Evolutionary conservation across 164 flowering plant genomes (phyloP).

Genomic region (Hamamelis virginiana): DNA sequence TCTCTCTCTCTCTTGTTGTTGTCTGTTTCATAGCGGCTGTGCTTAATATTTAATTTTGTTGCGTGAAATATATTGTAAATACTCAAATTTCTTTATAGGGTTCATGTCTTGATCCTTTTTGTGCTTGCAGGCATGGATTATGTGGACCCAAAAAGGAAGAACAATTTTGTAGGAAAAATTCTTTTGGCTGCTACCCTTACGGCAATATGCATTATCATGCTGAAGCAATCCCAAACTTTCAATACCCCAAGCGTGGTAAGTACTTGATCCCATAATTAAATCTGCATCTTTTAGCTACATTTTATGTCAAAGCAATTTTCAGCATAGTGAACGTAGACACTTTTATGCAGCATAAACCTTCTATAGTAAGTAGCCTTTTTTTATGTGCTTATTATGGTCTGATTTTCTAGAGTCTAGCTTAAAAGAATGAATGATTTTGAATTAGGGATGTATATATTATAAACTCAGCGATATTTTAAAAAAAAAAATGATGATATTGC

Average conservation of each 20-base stretch:
- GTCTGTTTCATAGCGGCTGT: too few species aligned
- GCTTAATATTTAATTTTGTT: neutral
- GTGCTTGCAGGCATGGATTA: constrained; percentile 69
- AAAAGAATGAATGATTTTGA: neutral
- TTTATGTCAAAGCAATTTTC: too few species aligned
- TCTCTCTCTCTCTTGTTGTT: too few species aligned
- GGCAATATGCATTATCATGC: constrained; percentile 66
- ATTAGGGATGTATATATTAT: too few species aligned
- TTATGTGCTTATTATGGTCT: neutral
- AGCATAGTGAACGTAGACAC: neutral
- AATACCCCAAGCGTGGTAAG: constrained; percentile 60
- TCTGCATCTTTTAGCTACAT: neutral
- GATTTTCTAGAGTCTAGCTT: neutral
- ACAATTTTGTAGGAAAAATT: constrained; percentile 58
- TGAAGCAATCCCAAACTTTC: constrained; percentile 67
- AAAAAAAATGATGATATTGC: too few species aligned
- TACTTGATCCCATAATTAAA: neutral
- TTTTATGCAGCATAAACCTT: neutral
- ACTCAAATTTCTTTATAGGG: neutral
- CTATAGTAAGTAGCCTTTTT: neutral
- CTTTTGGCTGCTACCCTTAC: constrained; percentile 67
- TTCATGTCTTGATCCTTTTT: neutral
- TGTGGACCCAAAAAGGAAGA: constrained; percentile 72
- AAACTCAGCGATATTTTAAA: too few species aligned
- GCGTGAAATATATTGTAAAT: neutral